Evolutionary conservation across 148 eudicot genomes (phyloP).

Genomic region (Chenopodium quinoa): DNA sequence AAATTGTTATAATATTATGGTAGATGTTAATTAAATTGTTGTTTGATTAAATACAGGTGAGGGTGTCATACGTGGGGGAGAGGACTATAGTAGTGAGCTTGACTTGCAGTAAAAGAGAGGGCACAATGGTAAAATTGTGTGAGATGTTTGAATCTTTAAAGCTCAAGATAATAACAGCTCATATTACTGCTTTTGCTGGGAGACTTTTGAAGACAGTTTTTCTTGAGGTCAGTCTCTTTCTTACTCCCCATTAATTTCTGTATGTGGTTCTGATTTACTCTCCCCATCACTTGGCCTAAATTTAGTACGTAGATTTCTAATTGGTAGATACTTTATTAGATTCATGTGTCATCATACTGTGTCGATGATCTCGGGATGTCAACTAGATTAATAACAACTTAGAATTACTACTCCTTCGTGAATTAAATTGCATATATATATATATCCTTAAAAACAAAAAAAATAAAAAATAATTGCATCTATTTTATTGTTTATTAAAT

Average conservation of each 20-base stretch:
- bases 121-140: constrained; percentile 67
- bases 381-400: too few species aligned
- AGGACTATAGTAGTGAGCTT: constrained; percentile 67
- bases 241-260: background rate
- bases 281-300: too few species aligned
- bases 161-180: constrained; percentile 65
- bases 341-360: too few species aligned
- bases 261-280: too few species aligned
- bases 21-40: background rate
- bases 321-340: too few species aligned
- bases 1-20: background rate
- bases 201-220: constrained; percentile 65
- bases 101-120: constrained; percentile 57
- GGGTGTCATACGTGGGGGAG: constrained; percentile 66
- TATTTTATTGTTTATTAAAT: too few species aligned
- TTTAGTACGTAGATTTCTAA: too few species aligned
- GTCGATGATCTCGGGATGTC: too few species aligned
- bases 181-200: constrained; percentile 65
- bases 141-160: constrained; percentile 74
- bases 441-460: too few species aligned
- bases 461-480: too few species aligned
- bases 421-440: too few species aligned
- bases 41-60: constrained; percentile 45
- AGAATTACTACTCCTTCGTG: too few species aligned
- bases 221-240: constrained; percentile 47